phyloP scores from a whole-genome alignment of 2,329 filamentous ascomycete species.

The Colletotrichum incanum region DNA sequence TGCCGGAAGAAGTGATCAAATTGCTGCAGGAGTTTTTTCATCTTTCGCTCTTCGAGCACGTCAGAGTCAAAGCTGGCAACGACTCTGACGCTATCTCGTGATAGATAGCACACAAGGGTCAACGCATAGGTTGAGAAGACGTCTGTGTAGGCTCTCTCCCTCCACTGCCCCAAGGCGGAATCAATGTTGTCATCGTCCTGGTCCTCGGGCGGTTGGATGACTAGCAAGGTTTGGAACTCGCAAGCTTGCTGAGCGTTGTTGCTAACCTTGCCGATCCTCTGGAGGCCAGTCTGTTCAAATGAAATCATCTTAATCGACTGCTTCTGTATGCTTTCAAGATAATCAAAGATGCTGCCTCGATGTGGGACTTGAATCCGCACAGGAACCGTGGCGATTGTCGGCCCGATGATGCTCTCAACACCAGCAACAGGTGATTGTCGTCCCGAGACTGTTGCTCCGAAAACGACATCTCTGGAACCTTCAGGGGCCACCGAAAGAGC shows the following conservation, averaged over 20 bases:
- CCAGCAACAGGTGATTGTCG: constrained; percentile 45
- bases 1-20: not conserved
- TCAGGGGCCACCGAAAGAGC: constrained; percentile 12
- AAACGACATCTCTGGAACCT: constrained; percentile 45
- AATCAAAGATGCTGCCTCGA: constrained; percentile 45
- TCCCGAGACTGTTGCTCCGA: constrained; percentile 47
- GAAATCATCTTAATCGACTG: constrained; percentile 45
- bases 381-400: constrained; percentile 45
- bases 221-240: constrained; percentile 45
- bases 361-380: constrained; percentile 53
- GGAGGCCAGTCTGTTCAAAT: constrained; percentile 47
- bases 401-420: constrained; percentile 45
- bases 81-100: not conserved
- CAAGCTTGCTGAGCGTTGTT: constrained; percentile 42
- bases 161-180: not conserved
- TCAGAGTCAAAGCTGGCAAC: constrained; percentile 27
- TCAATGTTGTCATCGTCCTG: not conserved
- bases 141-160: not conserved
- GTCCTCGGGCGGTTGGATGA: constrained; percentile 15
- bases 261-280: constrained; percentile 45
- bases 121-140: constrained; percentile 8
- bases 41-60: not conserved
- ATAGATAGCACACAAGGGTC: not conserved
- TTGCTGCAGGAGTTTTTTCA: not conserved
- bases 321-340: constrained; percentile 36